Base-by-base conservation (phyloP, 2,329 filamentous ascomycete species). In the Aspergillus clavatus region DNA sequence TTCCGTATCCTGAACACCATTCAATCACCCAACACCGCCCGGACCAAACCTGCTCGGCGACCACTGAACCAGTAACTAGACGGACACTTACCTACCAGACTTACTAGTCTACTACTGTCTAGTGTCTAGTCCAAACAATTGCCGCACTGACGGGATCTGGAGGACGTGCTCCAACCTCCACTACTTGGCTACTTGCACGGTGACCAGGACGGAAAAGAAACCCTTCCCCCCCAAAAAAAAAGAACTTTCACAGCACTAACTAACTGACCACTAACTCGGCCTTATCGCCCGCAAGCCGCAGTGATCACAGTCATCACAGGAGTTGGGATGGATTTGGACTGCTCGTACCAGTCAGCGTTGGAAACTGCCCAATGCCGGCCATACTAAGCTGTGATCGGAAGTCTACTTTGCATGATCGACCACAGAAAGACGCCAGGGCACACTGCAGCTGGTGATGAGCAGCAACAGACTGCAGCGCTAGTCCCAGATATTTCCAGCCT, bases 311-410 rank as follows among this genome's bases (percentile, higher is more conserved):
- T 33, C 31, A 29, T 41, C 38, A 36, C 38, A 38, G 21, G 26
- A 35, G 18, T n/a, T n/a, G n/a, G n/a, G 29, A 18, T 16, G 29
- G 29, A 33, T 33, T 14, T n/a, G 14, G 8, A 16, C 18, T 52
- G n/a, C n/a, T n/a, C n/a, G n/a, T 49, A 49, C 42, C 38, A 44
- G 18, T 19, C 14, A 29, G 8, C 16, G 18, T 42, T 40, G 23
- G 37, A 36, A 42, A 42, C 23, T 36, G 36, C 37, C 36, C 18
- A 40, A 27, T 46, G 23, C 24, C 26, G 22, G 36, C 39, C 22
- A 47, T 45, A 40, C 51, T 52, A 54, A 52, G 43, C 48, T 45
- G 54, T 54, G 50, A 53, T 53, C 48, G 46, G 45, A 55, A 55
- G 48, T 52, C 46, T 52, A 55, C 51, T 23, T 3, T 56, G 54